These are phyloP conservation scores for Huntiella moniliformis DNA, from an alignment of 2,329 filamentous ascomycete genomes.

Conservation along the genomic window DNA sequence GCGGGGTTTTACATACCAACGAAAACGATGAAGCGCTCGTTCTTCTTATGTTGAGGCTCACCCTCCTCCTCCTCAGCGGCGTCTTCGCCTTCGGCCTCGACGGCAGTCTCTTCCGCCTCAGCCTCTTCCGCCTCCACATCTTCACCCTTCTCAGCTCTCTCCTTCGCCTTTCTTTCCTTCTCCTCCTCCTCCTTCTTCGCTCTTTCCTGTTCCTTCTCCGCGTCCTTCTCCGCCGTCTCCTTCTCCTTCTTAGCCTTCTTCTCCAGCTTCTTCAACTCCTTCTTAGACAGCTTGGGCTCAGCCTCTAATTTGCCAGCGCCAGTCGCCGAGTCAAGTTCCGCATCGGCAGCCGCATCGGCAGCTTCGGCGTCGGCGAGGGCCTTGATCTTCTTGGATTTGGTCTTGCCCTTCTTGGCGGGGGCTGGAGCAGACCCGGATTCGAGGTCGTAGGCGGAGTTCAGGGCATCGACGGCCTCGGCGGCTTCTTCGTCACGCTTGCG, in stretches of 20 bases:
- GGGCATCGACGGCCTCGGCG: constrained; percentile 13
- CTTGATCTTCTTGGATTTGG: constrained; percentile 14
- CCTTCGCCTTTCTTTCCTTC: constrained; percentile 10
- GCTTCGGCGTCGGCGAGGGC: constrained; percentile 11
- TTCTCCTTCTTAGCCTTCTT: constrained; percentile 17
- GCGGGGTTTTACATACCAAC: constrained; percentile 34
- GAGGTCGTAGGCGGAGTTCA: constrained; percentile 13
- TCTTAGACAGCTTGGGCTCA: constrained; percentile 14
- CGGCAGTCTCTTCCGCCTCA: constrained; percentile 15
- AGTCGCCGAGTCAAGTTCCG: constrained; percentile 14
- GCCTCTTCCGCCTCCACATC: constrained; percentile 15
- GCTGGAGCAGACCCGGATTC: constrained; percentile 13
- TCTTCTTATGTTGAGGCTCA: constrained; percentile 17
- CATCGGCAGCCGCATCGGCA: constrained; percentile 11
- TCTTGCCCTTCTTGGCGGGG: neutral
- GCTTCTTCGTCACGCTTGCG: constrained; percentile 14
- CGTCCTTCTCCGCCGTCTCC: constrained; percentile 19
- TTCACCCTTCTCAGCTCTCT: constrained; percentile 14
- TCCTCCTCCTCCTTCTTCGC: constrained; percentile 17
- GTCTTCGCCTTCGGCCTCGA: constrained; percentile 14
- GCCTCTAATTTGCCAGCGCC: neutral
- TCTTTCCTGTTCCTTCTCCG: constrained; percentile 13
- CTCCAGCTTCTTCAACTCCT: constrained; percentile 18
- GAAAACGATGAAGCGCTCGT: constrained; percentile 56
- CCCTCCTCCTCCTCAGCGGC: constrained; percentile 17